Base-by-base conservation (phyloP, 1,139 yeast species). In the Protomyces inouyei region DNA sequence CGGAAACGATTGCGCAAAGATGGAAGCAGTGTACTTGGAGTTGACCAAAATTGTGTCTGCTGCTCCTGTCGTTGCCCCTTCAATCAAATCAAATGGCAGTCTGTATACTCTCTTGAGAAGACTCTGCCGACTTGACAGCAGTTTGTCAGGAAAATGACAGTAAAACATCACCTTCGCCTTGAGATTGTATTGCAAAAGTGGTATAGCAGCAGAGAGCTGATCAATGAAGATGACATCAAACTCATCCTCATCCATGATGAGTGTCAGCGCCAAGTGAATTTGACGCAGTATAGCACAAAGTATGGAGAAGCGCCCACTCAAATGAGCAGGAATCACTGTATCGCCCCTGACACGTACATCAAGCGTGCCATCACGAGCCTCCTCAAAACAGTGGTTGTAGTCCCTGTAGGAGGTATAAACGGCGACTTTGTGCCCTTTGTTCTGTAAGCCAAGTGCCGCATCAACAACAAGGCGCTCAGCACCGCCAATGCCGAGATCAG, bases 401-500 rank as follows among this genome's bases (percentile, higher is more conserved):
- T 93, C 97, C 74, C 97, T 91, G 73, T 93, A 96, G 0, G 97
- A 90, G 0, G 98, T 93, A 75, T 82, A 90, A 6, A 92, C 80
- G 8, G 81, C 80, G 16, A 93, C 85, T 0, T 82, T 78, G 72
- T 90, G 86, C 3, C 86, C 85, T n/a, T 79, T 75, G 1, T 82
- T 79, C 73, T 92, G 91, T 32, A 93, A 77, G 0, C 97, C 97
- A 2, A 90, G 79, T 0, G 98, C 98, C 1, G 96, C 95, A 75
- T 93, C 99, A 0, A 93, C 96, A 1, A 93, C 92, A 32, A 95
- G 80, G 67, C 99, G 79, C 74, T 93, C 99, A 0, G 99, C 99
- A 3, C 99, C 99, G 6, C 97, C 92, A 67, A 93, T 93, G 0
- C 98, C 98, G 64, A 93, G 77, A 76, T 93, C 99, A 0, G 99